phyloP scores from a whole-genome alignment of 2,329 filamentous ascomycete species.

The Cytospora piceicola region DNA sequence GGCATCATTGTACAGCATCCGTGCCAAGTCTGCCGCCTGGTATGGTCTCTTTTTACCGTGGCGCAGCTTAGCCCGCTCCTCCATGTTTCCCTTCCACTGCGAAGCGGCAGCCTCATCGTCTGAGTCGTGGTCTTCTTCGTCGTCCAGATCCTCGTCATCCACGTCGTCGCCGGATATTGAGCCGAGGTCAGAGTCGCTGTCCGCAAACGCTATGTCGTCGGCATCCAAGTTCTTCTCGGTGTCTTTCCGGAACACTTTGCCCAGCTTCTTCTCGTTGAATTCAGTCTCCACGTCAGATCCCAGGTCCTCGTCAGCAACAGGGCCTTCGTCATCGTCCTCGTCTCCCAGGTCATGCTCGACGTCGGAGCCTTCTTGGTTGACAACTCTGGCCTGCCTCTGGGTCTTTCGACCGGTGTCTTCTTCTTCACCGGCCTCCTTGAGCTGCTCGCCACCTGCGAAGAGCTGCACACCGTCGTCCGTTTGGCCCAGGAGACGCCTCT shows the following conservation, averaged over 20 bases:
- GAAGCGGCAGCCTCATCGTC: slow-evolving; percentile 74
- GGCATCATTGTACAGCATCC: slow-evolving; percentile 85
- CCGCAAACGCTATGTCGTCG: slow-evolving; percentile 85
- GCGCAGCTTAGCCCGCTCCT: slow-evolving; percentile 71
- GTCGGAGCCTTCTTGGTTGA: slow-evolving; percentile 62
- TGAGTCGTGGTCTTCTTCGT: slow-evolving; percentile 53
- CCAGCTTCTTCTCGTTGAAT: slow-evolving; percentile 62
- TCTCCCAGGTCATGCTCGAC: slow-evolving; percentile 53
- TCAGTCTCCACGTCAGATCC: slow-evolving; percentile 59
- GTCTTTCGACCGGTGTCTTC: slow-evolving; percentile 66
- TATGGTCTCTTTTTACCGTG: slow-evolving; percentile 74
- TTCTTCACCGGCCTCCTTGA: slow-evolving; percentile 62
- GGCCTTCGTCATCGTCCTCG: slow-evolving; percentile 57
- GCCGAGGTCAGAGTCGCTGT: slow-evolving; percentile 95
- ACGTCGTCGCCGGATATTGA: slow-evolving; percentile 69
- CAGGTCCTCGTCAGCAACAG: slow-evolving; percentile 55
- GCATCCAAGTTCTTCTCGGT: slow-evolving; percentile 56
- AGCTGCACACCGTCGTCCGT: slow-evolving; percentile 82
- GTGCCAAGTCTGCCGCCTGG: slow-evolving; percentile 79
- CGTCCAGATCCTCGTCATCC: slow-evolving; percentile 54
- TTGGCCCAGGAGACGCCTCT: slow-evolving; percentile 80
- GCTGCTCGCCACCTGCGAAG: slow-evolving; percentile 75
- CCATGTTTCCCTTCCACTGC: slow-evolving; percentile 88
- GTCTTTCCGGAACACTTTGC: slow-evolving; percentile 62
- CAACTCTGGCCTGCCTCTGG: slow-evolving; percentile 60